Percentiles rank a stretch among this genome's conserved stretches.
phyloP scores from a whole-genome alignment of 768 basidiomycete species.

The Lactarius quietus region DNA sequence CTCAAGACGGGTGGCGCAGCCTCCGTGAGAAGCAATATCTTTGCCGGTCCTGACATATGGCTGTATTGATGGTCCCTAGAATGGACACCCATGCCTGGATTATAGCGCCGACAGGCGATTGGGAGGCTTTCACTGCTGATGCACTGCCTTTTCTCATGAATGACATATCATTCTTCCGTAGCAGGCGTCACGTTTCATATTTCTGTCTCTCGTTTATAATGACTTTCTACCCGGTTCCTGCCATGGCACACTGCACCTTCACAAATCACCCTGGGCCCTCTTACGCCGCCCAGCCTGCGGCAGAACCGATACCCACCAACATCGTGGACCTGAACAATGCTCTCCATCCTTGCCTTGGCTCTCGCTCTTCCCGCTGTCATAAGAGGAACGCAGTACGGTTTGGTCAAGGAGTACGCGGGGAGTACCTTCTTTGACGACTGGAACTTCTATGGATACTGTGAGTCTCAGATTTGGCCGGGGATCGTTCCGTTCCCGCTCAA shows the following conservation, averaged over 20 bases:
- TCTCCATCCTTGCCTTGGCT: background rate
- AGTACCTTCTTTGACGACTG: constrained; percentile 22
- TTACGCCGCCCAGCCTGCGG: background rate
- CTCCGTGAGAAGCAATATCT: too few relatives aligned
- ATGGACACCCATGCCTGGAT: background rate
- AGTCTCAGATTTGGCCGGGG: constrained; percentile 2
- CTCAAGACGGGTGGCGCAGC: too few relatives aligned
- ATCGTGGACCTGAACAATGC: background rate
- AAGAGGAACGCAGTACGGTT: constrained; percentile 8
- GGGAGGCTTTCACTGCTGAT: background rate
- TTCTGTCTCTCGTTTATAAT: background rate
- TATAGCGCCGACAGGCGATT: background rate
- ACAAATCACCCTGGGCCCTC: background rate
- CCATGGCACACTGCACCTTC: background rate
- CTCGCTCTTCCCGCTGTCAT: constrained; percentile 13
- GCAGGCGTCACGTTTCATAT: background rate
- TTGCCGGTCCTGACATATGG: too few relatives aligned
- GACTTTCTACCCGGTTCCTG: background rate
- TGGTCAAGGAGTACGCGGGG: constrained; percentile 23
- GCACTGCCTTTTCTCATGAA: background rate
- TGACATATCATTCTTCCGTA: background rate
- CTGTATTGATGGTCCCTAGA: background rate
- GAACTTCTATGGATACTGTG: constrained; percentile 25
- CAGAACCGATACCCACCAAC: background rate
- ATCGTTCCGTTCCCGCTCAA: background rate